Evolutionary conservation across 1,139 yeast genomes (phyloP), one percentile per base, ranked within the genome.

Genomic region (Hemisphaericaspora xylofermentans): DNA sequence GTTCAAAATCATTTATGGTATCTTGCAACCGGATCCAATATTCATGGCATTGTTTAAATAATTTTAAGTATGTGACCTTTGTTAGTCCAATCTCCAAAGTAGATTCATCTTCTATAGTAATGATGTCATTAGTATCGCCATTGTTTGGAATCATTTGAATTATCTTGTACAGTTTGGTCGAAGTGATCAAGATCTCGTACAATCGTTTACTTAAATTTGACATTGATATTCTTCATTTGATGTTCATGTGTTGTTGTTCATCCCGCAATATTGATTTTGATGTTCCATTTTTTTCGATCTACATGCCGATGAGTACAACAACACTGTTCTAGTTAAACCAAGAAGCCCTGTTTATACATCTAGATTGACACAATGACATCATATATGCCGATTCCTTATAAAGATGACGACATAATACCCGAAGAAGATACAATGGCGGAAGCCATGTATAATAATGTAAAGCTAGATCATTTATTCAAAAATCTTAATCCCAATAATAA

Each of bases 41-140:
- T 1, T 51, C 47, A 45, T 71, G 76, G 13, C 65, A 61, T 42
- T 63, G 64, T 38, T 56, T 62, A 49, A 72, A 72, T 6, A 70
- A 40, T 16, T 39, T 43, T 29, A 68, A 50, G 43, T 68, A 71
- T 2, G 58, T 48, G 15, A 38, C 40, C 44, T 68, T 70, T 28
- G 63, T 49, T 7, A 72, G 26, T 0, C 75, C 78, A 6, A 72
- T 62, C 27, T 66, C 72, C 13, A 64, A 46, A 2, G 52, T 49
- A 5, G 47, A 52, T 4, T 46, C 53, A 7, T 51, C 50, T 14
- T 50, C 53, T 31, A 47, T 45, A 5, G 43, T 35, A 3, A 44
- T 43, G 6, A 54, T 42, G 10, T 27, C 35, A 5, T 15, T 39
- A 12, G 36, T 38, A 6, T 40, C 49, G 4, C 36, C 48, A 2